Evolutionary conservation across 176 grass and related monocot genomes (phyloP).

Genomic region (Carex scoparia): DNA sequence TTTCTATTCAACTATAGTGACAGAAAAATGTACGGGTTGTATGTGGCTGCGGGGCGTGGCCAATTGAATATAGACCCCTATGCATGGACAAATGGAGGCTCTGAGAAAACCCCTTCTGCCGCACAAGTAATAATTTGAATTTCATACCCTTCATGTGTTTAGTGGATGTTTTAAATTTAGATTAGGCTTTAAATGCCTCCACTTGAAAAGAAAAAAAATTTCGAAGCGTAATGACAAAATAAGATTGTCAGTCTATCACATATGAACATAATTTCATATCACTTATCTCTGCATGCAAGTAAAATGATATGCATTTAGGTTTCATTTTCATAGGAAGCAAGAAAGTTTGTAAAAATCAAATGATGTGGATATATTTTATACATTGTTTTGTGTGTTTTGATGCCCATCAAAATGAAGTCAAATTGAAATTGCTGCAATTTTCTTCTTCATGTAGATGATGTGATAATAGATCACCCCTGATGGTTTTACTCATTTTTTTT

Average conservation of each 20-base stretch:
- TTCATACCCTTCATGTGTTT: too few relatives aligned
- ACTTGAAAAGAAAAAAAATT: neutral
- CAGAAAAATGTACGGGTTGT: conserved; percentile 67
- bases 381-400: too few relatives aligned
- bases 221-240: neutral
- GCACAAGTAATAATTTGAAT: conserved; percentile 45
- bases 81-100: conserved; percentile 63
- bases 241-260: neutral
- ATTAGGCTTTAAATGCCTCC: neutral
- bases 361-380: neutral
- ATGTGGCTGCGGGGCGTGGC: conserved; percentile 61
- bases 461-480: neutral
- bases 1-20: conserved; percentile 83
- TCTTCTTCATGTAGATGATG: neutral
- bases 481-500: neutral
- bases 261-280: neutral
- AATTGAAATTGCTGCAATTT: too few relatives aligned
- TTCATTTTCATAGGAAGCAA: neutral
- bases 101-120: conserved; percentile 65
- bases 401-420: too few relatives aligned
- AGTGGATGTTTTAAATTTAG: neutral
- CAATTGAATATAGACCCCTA: conserved; percentile 63
- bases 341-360: neutral
- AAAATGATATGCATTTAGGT: neutral
- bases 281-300: neutral